Evolutionary conservation across 371 early-diverging fungal species (phyloP).

Genomic region (Mortierella sp.): DNA sequence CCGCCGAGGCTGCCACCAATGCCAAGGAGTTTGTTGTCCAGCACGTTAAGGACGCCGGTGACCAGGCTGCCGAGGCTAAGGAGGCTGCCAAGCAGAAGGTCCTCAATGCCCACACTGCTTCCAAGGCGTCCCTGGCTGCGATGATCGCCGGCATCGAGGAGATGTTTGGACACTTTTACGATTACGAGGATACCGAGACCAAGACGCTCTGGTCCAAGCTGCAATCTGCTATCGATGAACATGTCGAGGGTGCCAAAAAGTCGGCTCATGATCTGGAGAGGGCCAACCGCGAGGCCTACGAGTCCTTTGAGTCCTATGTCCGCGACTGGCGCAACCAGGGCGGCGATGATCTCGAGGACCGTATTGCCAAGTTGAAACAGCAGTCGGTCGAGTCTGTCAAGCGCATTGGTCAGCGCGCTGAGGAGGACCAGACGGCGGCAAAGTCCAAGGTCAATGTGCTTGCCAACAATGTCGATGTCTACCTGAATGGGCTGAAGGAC

Average conservation of each 20-base stretch:
- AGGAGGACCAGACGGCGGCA: slow-evolving; percentile 19
- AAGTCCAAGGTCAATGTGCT: slow-evolving; percentile 32
- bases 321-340: slow-evolving; percentile 32
- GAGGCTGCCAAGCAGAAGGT: slow-evolving; percentile 34
- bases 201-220: slow-evolving; percentile 43
- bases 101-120: slow-evolving; percentile 32
- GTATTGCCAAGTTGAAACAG: slow-evolving; percentile 23
- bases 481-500: slow-evolving; percentile 27
- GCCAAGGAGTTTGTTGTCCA: slow-evolving; percentile 25
- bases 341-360: slow-evolving; percentile 22
- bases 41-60: slow-evolving; percentile 23
- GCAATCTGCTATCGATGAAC: slow-evolving; percentile 44
- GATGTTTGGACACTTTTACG: slow-evolving; percentile 34
- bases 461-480: slow-evolving; percentile 37
- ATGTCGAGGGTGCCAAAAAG: slow-evolving; percentile 29
- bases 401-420: slow-evolving; percentile 28
- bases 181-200: slow-evolving; percentile 39
- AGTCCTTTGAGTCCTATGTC: slow-evolving; percentile 44
- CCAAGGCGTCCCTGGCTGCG: slow-evolving; percentile 34
- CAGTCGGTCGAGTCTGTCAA: slow-evolving; percentile 32
- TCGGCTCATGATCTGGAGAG: slow-evolving; percentile 27
- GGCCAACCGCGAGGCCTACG: slow-evolving; percentile 37
- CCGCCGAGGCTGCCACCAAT: slow-evolving; percentile 31
- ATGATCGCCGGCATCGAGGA: slow-evolving; percentile 44
- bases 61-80: slow-evolving; percentile 21